Conservation (phyloP, 306 rosid genomes). For the Ormosia semicastrata region DNA sequence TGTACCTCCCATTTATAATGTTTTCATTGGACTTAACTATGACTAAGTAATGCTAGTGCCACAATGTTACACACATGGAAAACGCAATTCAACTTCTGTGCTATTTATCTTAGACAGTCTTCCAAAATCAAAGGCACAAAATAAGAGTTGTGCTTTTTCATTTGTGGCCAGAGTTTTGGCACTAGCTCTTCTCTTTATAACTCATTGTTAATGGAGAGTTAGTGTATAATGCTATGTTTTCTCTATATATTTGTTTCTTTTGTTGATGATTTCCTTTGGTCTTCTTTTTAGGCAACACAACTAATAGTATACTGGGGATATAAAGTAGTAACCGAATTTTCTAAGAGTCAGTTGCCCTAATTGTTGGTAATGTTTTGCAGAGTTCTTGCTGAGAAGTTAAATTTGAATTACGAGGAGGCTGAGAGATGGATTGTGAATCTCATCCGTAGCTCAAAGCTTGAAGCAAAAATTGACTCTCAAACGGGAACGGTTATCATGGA, state of each 20-base stretch:
- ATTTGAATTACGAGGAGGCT: constrained; percentile 87
- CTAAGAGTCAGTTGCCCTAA: neutral
- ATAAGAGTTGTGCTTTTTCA: neutral
- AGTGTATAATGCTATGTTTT: neutral
- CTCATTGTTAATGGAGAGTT: neutral
- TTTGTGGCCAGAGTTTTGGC: neutral
- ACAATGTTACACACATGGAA: constrained; percentile 23
- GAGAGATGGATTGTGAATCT: constrained; percentile 80
- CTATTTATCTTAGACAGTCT: constrained; percentile 56
- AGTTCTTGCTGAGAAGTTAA: constrained; percentile 87
- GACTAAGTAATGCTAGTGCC: neutral
- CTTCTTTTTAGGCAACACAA: neutral
- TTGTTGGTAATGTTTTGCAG: constrained; percentile 47
- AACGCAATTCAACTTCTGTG: constrained; percentile 51
- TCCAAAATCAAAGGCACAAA: neutral
- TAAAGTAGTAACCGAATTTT: neutral
- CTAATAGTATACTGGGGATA: neutral
- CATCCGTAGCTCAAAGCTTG: constrained; percentile 81
- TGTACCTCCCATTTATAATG: neutral
- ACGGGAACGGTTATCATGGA: constrained; percentile 79
- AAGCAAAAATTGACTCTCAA: constrained; percentile 74
- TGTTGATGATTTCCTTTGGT: neutral
- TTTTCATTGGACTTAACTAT: neutral
- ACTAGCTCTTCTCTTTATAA: neutral
- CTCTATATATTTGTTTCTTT: neutral